Percentiles rank a stretch among this genome's conserved stretches.
Evolutionary conservation across 2,329 filamentous ascomycete genomes (phyloP).

Genomic region (Arthrinium puccinioides): DNA sequence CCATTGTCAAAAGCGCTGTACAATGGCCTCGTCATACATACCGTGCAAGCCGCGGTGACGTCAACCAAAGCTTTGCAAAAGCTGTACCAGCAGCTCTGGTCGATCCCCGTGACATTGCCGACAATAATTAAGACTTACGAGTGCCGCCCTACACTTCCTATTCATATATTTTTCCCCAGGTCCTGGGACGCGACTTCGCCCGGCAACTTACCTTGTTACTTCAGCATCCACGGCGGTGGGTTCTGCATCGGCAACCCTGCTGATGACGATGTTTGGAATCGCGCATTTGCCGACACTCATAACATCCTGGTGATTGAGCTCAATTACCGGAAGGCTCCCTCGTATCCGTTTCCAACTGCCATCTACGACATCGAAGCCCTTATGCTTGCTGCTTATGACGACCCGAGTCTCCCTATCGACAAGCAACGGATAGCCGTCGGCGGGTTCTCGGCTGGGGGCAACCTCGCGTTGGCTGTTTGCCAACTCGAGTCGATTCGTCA

Average conservation of each 20-base stretch:
- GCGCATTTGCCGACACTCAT: slow-evolving; percentile 27
- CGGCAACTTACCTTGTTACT: slow-evolving; percentile 27
- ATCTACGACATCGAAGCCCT: slow-evolving; percentile 32
- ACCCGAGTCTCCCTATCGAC: slow-evolving; percentile 33
- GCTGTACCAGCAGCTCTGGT: too few species aligned
- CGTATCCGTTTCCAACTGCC: slow-evolving; percentile 29
- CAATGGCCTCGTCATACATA: not conserved
- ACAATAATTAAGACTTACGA: slow-evolving; percentile 27
- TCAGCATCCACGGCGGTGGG: slow-evolving; percentile 38
- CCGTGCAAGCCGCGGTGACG: too few species aligned
- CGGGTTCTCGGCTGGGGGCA: slow-evolving; percentile 39
- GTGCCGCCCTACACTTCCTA: slow-evolving; percentile 22
- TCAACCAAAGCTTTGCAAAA: too few species aligned
- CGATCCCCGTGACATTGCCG: too few species aligned
- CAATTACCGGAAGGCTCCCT: slow-evolving; percentile 34
- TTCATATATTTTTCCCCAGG: slow-evolving; percentile 29
- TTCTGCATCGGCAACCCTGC: slow-evolving; percentile 28
- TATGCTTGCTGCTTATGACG: slow-evolving; percentile 27
- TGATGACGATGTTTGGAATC: slow-evolving; percentile 32
- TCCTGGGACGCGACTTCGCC: slow-evolving; percentile 17
- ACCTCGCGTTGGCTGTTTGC: slow-evolving; percentile 28
- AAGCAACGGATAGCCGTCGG: slow-evolving; percentile 27
- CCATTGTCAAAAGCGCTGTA: not conserved
- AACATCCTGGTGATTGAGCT: slow-evolving; percentile 34
- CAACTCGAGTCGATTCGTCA: slow-evolving; percentile 29